These are phyloP conservation scores for Colletotrichum spinosum DNA, from an alignment of 2,329 filamentous ascomycete species.

Conservation along the genomic window DNA sequence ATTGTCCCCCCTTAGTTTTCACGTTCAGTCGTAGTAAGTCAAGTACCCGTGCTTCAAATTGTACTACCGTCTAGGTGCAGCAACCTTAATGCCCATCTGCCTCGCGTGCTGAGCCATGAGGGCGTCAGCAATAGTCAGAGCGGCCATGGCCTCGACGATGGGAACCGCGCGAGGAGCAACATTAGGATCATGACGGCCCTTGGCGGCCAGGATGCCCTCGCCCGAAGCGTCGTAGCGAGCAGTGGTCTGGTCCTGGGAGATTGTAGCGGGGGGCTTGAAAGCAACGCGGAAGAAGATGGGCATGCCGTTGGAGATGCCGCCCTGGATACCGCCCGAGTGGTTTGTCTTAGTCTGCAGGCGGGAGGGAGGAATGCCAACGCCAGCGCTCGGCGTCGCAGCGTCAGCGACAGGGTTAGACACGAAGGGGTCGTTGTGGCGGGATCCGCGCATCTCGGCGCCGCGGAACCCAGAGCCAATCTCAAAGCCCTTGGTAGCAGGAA, in stretches of 20 bases:
- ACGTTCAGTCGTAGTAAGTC: no score
- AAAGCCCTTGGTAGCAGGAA: constrained; percentile 95
- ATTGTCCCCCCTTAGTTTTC: no score
- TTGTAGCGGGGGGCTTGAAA: constrained; percentile 96
- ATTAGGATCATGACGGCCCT: constrained; percentile 94
- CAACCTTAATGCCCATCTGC: constrained; percentile 44
- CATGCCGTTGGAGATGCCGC: constrained; percentile 93
- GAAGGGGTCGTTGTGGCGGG: constrained; percentile 93
- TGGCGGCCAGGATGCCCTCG: constrained; percentile 85
- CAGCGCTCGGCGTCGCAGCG: constrained; percentile 47
- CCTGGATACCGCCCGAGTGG: constrained; percentile 94
- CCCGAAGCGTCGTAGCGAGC: constrained; percentile 78
- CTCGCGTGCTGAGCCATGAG: constrained; percentile 83
- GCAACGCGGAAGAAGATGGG: constrained; percentile 94
- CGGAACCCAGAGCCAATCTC: constrained; percentile 94
- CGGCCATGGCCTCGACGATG: constrained; percentile 92
- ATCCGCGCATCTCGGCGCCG: constrained; percentile 87
- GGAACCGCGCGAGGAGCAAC: constrained; percentile 90
- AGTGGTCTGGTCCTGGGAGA: constrained; percentile 88
- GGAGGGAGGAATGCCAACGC: constrained; percentile 62
- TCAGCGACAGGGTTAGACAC: constrained; percentile 63
- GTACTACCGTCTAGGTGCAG: constrained; percentile 38
- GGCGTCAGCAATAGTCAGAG: constrained; percentile 87
- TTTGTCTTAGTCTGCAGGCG: constrained; percentile 89
- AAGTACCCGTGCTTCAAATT: neutral